A percentile compares a stretch with the other conserved stretches of the same genome.
phyloP scores from a whole-genome alignment of 306 rosid species.

The Neltuma alba region DNA sequence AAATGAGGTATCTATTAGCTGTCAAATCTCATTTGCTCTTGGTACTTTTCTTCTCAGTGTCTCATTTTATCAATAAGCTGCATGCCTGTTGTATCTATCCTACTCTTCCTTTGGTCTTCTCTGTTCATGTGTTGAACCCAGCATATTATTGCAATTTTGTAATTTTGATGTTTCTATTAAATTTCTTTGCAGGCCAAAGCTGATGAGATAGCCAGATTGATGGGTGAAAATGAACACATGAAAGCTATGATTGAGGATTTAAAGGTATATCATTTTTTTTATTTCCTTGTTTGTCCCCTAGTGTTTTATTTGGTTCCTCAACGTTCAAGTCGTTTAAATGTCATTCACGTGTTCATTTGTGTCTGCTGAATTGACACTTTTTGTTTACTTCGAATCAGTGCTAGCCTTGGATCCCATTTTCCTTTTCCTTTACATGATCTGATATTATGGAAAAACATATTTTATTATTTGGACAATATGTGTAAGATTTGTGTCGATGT shows the following conservation, averaged over 20 bases:
- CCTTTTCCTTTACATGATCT: slow-evolving; percentile 17
- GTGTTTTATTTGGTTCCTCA: slow-evolving; percentile 16
- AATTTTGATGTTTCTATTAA: slow-evolving; percentile 7
- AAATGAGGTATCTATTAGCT: not conserved
- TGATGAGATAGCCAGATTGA: slow-evolving; percentile 91
- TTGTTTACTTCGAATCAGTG: slow-evolving; percentile 13
- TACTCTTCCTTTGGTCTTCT: slow-evolving; percentile 25
- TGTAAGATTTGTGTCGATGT: slow-evolving; percentile 10
- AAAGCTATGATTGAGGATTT: slow-evolving; percentile 76
- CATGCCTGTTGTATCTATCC: slow-evolving; percentile 23
- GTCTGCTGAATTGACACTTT: not conserved
- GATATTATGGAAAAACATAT: slow-evolving; percentile 1
- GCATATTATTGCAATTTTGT: slow-evolving; percentile 20
- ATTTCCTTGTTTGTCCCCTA: not conserved
- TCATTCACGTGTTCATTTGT: not conserved
- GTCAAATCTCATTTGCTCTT: slow-evolving; percentile 6
- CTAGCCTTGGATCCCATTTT: not conserved
- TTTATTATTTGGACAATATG: slow-evolving; percentile 3
- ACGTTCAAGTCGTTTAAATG: not conserved
- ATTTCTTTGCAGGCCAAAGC: slow-evolving; percentile 84
- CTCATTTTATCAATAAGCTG: slow-evolving; percentile 24
- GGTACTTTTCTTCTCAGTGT: not conserved
- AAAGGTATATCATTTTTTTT: slow-evolving; percentile 60
- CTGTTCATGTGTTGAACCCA: slow-evolving; percentile 22
- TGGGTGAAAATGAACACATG: slow-evolving; percentile 94